phyloP scores from a whole-genome alignment of 2,329 filamentous ascomycete genomes.

The Geoglossum cookeanum region DNA sequence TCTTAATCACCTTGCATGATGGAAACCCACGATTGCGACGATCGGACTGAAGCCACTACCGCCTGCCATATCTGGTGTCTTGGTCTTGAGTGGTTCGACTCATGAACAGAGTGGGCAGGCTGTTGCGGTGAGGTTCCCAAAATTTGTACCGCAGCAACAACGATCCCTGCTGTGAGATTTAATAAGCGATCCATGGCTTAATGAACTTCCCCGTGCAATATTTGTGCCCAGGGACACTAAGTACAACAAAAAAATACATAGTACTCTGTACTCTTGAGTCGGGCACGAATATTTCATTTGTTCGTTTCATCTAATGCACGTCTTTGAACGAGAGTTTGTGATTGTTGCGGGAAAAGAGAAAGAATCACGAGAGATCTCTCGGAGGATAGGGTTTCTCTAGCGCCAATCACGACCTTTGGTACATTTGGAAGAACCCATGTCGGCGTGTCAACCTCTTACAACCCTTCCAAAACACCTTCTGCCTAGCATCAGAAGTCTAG shows the following conservation, averaged over 20 bases:
- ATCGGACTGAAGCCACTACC: constrained; percentile 38
- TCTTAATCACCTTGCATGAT: constrained; percentile 41
- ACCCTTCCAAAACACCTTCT: background rate
- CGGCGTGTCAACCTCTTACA: background rate
- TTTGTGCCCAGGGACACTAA: too few species aligned
- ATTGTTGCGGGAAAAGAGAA: background rate
- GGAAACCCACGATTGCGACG: constrained; percentile 66
- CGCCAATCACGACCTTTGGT: background rate
- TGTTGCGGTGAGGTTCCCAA: background rate
- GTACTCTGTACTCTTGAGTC: background rate
- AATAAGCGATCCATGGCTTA: too few species aligned
- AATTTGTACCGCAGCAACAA: background rate
- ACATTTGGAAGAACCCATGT: background rate
- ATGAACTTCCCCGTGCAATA: too few species aligned
- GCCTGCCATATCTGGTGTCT: background rate
- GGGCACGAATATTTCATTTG: background rate
- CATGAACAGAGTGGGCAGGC: background rate
- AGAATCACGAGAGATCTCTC: background rate
- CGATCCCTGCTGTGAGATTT: background rate
- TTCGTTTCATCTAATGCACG: background rate
- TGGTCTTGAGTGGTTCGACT: background rate
- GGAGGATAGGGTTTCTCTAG: background rate
- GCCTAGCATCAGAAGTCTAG: background rate
- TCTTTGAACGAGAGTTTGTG: background rate
- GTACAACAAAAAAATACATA: too few species aligned